Conservation (phyloP, 2,329 filamentous ascomycete genomes). For the Mycosphaerelloides madeirae region DNA sequence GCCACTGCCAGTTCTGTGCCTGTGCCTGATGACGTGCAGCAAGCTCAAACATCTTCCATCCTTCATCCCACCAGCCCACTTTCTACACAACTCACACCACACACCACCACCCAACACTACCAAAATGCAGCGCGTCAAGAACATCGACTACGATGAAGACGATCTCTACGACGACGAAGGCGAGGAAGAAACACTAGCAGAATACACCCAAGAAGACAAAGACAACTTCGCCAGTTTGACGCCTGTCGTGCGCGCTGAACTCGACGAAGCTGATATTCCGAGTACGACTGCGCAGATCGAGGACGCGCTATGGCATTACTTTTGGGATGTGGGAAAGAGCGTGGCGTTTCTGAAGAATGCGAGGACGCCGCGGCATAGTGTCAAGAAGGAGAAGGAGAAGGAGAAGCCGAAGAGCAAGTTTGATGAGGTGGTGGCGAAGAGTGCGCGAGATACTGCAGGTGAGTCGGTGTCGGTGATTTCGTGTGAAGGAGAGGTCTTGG, state of each 20-base stretch:
- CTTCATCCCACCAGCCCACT: neutral
- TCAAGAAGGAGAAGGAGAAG: constrained; percentile 29
- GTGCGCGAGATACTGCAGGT: constrained; percentile 43
- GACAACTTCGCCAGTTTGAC: constrained; percentile 30
- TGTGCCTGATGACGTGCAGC: neutral
- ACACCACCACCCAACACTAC: neutral
- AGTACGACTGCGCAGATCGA: constrained; percentile 70
- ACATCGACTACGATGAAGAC: constrained; percentile 46
- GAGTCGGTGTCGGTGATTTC: constrained; percentile 36
- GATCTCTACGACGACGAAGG: constrained; percentile 52
- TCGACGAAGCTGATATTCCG: constrained; percentile 36
- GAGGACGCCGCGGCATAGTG: constrained; percentile 22
- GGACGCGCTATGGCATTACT: constrained; percentile 92
- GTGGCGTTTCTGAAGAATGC: constrained; percentile 67
- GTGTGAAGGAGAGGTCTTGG: neutral
- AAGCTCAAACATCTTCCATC: neutral
- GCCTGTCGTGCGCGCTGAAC: constrained; percentile 31
- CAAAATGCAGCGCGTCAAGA: constrained; percentile 43
- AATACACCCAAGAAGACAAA: constrained; percentile 37
- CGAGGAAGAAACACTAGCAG: constrained; percentile 39
- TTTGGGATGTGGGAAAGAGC: constrained; percentile 84
- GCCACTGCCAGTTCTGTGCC: no score
- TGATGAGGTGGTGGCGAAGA: constrained; percentile 43
- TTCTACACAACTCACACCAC: neutral
- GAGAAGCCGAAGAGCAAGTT: constrained; percentile 42